phyloP scores from a whole-genome alignment of 2,329 filamentous ascomycete genomes.

The Pleurostoma richardsiae region DNA sequence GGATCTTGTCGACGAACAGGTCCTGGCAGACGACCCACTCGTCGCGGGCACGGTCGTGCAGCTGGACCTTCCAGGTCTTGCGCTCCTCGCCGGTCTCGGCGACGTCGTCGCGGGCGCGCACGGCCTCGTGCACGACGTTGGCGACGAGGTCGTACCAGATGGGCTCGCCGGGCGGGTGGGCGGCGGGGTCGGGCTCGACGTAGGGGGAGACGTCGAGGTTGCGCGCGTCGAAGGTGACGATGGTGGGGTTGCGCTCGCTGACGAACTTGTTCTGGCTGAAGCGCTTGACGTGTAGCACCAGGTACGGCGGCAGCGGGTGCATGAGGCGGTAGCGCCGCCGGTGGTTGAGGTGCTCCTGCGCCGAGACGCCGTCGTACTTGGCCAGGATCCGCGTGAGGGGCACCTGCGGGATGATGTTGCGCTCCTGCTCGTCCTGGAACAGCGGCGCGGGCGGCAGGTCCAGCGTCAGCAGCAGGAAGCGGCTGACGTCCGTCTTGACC shows the following conservation, averaged over 20 bases:
- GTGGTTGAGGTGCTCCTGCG: constrained; percentile 85
- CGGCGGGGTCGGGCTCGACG: constrained; percentile 76
- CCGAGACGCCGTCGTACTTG: constrained; percentile 87
- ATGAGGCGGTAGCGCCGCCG: constrained; percentile 84
- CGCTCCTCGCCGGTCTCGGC: constrained; percentile 82
- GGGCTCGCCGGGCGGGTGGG: constrained; percentile 70
- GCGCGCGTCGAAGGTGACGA: constrained; percentile 88
- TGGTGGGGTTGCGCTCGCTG: constrained; percentile 91
- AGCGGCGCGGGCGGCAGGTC: constrained; percentile 88
- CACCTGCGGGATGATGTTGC: constrained; percentile 93
- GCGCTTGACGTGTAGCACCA: constrained; percentile 93
- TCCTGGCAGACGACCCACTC: constrained; percentile 96
- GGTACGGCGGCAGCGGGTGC: constrained; percentile 85
- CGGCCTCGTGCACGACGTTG: constrained; percentile 86
- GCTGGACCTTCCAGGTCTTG: constrained; percentile 91
- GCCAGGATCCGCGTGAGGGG: constrained; percentile 76
- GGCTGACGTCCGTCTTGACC: constrained; percentile 70
- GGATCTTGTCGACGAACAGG: constrained; percentile 83
- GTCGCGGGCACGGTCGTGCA: constrained; percentile 72
- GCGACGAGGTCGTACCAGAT: constrained; percentile 94
- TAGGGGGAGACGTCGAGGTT: constrained; percentile 83
- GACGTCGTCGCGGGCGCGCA: constrained; percentile 73
- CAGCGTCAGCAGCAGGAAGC: constrained; percentile 88
- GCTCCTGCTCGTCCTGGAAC: constrained; percentile 91
- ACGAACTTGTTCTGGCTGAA: constrained; percentile 98